A percentile compares a stretch with the other conserved stretches of the same genome.
phyloP scores from a whole-genome alignment of 495 filamentous ascomycete species.

The Talaromyces trachyspermus region DNA sequence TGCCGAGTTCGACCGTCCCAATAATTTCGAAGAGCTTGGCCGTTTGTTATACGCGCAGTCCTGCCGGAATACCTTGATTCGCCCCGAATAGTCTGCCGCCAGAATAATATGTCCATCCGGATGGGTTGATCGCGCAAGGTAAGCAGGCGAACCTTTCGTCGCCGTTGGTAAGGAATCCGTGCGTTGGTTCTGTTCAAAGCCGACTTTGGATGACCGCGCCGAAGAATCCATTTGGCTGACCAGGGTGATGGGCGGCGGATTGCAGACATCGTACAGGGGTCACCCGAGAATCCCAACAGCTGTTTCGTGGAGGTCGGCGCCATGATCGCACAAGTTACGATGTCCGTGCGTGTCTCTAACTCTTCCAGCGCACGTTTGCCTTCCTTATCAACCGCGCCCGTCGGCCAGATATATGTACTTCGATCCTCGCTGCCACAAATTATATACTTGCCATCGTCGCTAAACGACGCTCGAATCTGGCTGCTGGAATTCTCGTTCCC shows the following conservation, averaged over 20 bases:
- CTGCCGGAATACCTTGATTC: constrained; percentile 90
- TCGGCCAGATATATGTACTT: constrained; percentile 83
- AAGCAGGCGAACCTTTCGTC: constrained; percentile 57
- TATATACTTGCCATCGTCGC: constrained; percentile 78
- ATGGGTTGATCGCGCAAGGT: constrained; percentile 67
- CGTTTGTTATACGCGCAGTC: constrained; percentile 73
- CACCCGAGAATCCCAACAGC: constrained; percentile 69
- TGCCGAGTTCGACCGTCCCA: constrained; percentile 61
- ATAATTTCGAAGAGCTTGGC: constrained; percentile 57
- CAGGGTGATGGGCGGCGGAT: constrained; percentile 85
- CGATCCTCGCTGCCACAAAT: constrained; percentile 93
- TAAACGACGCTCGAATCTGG: constrained; percentile 86
- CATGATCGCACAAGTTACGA: constrained; percentile 80
- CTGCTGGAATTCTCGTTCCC: constrained; percentile 88
- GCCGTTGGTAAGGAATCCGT: constrained; percentile 37
- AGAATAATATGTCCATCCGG: constrained; percentile 85
- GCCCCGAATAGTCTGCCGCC: constrained; percentile 78
- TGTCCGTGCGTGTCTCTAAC: constrained; percentile 82
- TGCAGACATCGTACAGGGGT: constrained; percentile 95
- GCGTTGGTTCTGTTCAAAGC: constrained; percentile 12
- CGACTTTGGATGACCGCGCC: constrained; percentile 29
- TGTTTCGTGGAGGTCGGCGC: constrained; percentile 75
- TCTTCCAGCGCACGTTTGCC: constrained; percentile 77
- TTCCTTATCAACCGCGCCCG: constrained; percentile 52
- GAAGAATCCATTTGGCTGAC: constrained; percentile 65